Percentiles rank a stretch among this genome's conserved stretches.
Conservation (phyloP, 228 moss, liverwort and hornwort genomes). For the Sphagnum fallax region DNA sequence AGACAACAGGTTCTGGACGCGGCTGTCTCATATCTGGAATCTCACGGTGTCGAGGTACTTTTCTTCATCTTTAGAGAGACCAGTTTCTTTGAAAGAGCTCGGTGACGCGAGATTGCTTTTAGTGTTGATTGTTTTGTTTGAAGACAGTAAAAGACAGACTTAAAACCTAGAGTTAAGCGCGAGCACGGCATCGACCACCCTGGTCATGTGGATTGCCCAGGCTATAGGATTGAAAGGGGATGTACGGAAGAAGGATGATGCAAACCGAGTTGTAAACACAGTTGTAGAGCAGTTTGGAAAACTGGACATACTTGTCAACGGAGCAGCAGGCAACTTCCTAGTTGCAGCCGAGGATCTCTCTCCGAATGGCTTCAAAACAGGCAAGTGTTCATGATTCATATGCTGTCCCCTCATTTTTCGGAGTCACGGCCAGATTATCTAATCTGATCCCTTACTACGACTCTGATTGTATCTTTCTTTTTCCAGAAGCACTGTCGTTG, state of each 20-base stretch:
- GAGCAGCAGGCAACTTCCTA: conserved; percentile 83
- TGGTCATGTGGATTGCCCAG: conserved; percentile 15
- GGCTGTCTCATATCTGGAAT: conserved; percentile 40
- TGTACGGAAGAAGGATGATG: conserved; percentile 85
- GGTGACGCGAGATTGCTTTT: too few relatives aligned
- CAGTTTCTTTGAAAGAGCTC: too few relatives aligned
- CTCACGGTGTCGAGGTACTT: conserved; percentile 59
- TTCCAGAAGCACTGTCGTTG: too few relatives aligned
- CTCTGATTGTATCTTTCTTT: too few relatives aligned
- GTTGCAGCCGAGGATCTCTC: conserved; percentile 80
- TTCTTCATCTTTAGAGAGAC: neutral
- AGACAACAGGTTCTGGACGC: conserved; percentile 61
- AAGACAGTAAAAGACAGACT: too few relatives aligned
- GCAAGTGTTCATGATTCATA: conserved; percentile 1
- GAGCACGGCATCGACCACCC: too few relatives aligned
- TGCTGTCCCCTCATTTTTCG: too few relatives aligned
- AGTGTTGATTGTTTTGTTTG: too few relatives aligned
- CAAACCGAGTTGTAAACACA: conserved; percentile 48
- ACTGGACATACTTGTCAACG: conserved; percentile 80
- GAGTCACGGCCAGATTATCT: too few relatives aligned
- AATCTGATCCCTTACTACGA: too few relatives aligned
- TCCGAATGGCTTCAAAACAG: conserved; percentile 87
- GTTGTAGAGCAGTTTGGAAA: conserved; percentile 62
- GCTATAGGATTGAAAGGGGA: conserved; percentile 70
- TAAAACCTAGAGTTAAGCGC: too few relatives aligned